Evolutionary conservation across 2,329 filamentous ascomycete species (phyloP).

Genomic region (Fusarium continuum): DNA sequence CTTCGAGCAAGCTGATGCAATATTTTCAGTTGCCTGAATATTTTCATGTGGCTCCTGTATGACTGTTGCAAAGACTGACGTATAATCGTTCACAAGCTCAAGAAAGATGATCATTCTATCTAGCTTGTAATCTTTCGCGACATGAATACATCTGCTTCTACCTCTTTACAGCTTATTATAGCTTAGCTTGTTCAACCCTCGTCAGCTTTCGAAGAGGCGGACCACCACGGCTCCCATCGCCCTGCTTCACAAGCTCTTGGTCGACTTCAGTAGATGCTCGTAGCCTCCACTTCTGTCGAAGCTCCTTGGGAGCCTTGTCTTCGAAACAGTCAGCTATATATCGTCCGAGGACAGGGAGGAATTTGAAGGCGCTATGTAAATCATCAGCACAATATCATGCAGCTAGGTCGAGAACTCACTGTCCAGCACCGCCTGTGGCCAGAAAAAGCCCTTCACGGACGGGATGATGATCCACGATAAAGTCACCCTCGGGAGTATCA

Average conservation of each 20-base stretch:
- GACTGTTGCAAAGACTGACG: background rate
- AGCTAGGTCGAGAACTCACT: conserved; percentile 12
- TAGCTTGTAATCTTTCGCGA: background rate
- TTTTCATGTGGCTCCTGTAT: background rate
- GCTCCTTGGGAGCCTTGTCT: conserved; percentile 40
- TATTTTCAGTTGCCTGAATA: background rate
- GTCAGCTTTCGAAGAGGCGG: conserved; percentile 42
- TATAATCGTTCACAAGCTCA: background rate
- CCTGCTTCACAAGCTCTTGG: conserved; percentile 27
- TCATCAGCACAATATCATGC: background rate
- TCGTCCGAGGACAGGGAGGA: conserved; percentile 29
- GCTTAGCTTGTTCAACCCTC: conserved; percentile 42
- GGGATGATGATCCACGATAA: conserved; percentile 67
- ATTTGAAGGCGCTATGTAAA: conserved; percentile 30
- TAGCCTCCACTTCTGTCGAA: conserved; percentile 47
- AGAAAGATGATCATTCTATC: background rate
- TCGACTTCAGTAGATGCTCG: conserved; percentile 10
- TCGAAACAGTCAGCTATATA: conserved; percentile 48
- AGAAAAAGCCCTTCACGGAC: conserved; percentile 56
- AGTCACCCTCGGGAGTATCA: conserved; percentile 71
- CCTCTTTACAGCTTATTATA: conserved; percentile 39
- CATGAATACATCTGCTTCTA: background rate
- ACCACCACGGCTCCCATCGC: conserved; percentile 46
- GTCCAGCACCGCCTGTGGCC: conserved; percentile 52
- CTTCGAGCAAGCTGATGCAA: background rate